Conservation (phyloP, 176 grass and related monocot species). For the Alopecurus myosuroides region DNA sequence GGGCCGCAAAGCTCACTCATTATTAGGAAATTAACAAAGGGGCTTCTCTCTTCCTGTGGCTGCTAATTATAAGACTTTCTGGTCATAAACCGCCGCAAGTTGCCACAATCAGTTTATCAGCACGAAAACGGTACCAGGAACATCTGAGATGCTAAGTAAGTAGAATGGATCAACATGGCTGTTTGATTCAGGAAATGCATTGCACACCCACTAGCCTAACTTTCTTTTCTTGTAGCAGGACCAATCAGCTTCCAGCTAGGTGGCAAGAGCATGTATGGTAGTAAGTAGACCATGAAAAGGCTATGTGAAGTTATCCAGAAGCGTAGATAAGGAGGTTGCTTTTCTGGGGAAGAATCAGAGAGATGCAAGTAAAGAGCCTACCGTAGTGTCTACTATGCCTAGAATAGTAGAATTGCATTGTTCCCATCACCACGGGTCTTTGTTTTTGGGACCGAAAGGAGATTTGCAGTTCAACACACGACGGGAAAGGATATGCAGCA, state of each 20-base stretch:
- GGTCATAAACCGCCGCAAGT: neutral
- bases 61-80: neutral
- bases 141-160: neutral
- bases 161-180: neutral
- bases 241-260: neutral
- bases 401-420: constrained; percentile 15
- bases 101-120: neutral
- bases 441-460: neutral
- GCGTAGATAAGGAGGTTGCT: constrained; percentile 4
- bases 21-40: neutral
- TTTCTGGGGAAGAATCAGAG: constrained; percentile 22
- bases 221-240: neutral
- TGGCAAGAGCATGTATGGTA: constrained; percentile 3
- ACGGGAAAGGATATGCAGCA: neutral
- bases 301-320: constrained; percentile 32
- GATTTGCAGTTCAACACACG: neutral
- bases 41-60: neutral
- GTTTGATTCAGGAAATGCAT: neutral
- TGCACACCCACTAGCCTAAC: neutral
- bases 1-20: neutral
- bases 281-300: constrained; percentile 31
- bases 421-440: neutral
- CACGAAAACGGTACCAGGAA: neutral
- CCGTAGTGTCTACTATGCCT: constrained; percentile 9
- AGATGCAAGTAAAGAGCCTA: constrained; percentile 18